phyloP scores from a whole-genome alignment of 495 filamentous ascomycete genomes.

The Bacidia gigantensis region DNA sequence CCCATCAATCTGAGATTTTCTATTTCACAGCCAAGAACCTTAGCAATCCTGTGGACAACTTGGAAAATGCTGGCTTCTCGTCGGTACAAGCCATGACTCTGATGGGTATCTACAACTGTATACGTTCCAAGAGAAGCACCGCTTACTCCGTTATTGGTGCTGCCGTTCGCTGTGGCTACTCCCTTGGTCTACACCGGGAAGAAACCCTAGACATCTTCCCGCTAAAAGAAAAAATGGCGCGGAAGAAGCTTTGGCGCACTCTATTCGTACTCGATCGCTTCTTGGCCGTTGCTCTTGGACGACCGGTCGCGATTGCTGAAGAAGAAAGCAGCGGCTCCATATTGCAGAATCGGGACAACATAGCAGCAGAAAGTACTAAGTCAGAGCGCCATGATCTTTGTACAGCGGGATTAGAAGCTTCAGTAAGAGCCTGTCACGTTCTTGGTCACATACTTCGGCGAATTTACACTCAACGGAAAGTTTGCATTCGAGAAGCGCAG shows the following conservation, averaged over 20 bases:
- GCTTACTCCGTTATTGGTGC: slow-evolving; percentile 49
- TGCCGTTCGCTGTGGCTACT: slow-evolving; percentile 48
- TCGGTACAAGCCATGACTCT: slow-evolving; percentile 46
- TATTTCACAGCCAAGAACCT: slow-evolving; percentile 43
- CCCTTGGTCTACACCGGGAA: slow-evolving; percentile 48
- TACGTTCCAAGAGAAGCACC: slow-evolving; percentile 42
- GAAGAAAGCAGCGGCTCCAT: slow-evolving; percentile 43
- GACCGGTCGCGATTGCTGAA: slow-evolving; percentile 45
- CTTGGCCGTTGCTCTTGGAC: slow-evolving; percentile 43
- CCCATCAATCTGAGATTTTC: slow-evolving; percentile 43
- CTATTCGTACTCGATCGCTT: slow-evolving; percentile 50
- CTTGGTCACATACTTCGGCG: slow-evolving; percentile 55
- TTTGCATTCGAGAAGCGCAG: slow-evolving; percentile 52
- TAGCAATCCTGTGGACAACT: slow-evolving; percentile 37
- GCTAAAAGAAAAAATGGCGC: slow-evolving; percentile 27
- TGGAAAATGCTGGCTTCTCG: slow-evolving; percentile 51
- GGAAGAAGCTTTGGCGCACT: slow-evolving; percentile 45
- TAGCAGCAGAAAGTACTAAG: too few species aligned
- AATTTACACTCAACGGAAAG: slow-evolving; percentile 55
- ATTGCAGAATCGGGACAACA: slow-evolving; percentile 31
- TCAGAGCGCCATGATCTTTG: slow-evolving; percentile 15
- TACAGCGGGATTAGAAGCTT: slow-evolving; percentile 33
- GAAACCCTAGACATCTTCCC: slow-evolving; percentile 43
- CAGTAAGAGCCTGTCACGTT: slow-evolving; percentile 43
- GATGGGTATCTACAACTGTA: slow-evolving; percentile 48